Evolutionary conservation across 1,284 basidiomycete genomes (phyloP).

Genomic region (Ustilago bromivora): DNA sequence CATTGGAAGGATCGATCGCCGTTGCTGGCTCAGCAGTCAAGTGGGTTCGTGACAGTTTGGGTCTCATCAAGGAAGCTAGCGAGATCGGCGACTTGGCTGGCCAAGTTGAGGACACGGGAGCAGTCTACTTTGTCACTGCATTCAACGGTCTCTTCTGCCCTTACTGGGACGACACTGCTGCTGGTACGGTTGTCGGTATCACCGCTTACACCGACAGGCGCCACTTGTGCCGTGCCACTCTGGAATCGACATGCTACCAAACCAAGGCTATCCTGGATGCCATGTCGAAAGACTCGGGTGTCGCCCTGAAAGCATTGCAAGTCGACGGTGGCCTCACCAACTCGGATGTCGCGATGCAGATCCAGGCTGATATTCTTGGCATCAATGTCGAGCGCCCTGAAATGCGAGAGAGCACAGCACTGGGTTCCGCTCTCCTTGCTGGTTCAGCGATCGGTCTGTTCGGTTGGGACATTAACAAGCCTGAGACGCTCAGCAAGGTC

Average conservation of each 20-base stretch:
- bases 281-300: conserved; percentile 84
- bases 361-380: conserved; percentile 92
- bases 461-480: conserved; percentile 91
- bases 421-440: conserved; percentile 96
- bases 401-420: conserved; percentile 97
- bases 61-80: conserved; percentile 81
- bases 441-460: conserved; percentile 87
- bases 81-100: conserved; percentile 89
- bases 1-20: conserved; percentile 92
- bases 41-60: conserved; percentile 92
- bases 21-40: conserved; percentile 96
- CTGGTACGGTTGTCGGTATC: conserved; percentile 81
- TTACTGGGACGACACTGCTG: conserved; percentile 90
- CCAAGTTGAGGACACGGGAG: conserved; percentile 83
- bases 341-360: conserved; percentile 82
- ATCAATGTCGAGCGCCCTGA: conserved; percentile 90
- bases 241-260: conserved; percentile 85
- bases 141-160: conserved; percentile 88
- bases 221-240: conserved; percentile 86
- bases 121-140: conserved; percentile 97
- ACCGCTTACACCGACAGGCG: conserved; percentile 92
- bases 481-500: conserved; percentile 87
- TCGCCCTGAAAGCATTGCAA: conserved; percentile 82
- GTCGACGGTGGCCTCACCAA: conserved; percentile 79
- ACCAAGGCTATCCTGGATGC: conserved; percentile 93